Percentiles rank a stretch among this genome's conserved stretches.
These are phyloP conservation scores for Quercus aquifolioides DNA, from an alignment of 306 rosid species.

Conservation along the genomic window DNA sequence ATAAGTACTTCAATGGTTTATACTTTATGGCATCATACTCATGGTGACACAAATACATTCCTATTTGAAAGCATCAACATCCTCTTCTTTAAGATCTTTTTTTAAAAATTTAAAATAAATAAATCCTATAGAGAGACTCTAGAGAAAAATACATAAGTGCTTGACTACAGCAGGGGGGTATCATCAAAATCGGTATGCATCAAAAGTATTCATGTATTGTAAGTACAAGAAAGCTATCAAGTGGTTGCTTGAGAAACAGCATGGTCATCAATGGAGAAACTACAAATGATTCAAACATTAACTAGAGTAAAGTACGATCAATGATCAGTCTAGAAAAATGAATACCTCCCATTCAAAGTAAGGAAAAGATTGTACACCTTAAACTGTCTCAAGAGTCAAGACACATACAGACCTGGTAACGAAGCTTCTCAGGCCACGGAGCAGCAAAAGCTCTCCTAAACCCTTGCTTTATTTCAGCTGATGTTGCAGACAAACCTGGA, in stretches of 20 bases:
- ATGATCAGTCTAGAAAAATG: neutral
- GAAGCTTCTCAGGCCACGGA: conserved; percentile 84
- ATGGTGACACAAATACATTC: neutral
- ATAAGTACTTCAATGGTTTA: neutral
- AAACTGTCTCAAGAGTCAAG: neutral
- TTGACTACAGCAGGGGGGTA: neutral
- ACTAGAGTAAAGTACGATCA: neutral
- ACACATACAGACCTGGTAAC: conserved; percentile 64
- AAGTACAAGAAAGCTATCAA: neutral
- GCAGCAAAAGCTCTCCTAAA: conserved; percentile 81
- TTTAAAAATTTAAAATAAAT: no score
- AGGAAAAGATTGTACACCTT: neutral
- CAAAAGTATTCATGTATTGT: neutral
- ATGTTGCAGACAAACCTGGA: conserved; percentile 60
- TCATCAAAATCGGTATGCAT: neutral
- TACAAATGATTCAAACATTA: neutral
- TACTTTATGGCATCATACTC: neutral
- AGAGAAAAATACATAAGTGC: neutral
- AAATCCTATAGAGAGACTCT: neutral
- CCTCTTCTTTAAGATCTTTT: neutral
- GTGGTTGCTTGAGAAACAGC: neutral
- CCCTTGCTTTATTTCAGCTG: conserved; percentile 80
- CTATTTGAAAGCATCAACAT: neutral
- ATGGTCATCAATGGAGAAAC: neutral
- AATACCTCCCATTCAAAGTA: neutral